Base-by-base conservation (phyloP, 495 filamentous ascomycete species). In the Massariosphaeria phaeospora region DNA sequence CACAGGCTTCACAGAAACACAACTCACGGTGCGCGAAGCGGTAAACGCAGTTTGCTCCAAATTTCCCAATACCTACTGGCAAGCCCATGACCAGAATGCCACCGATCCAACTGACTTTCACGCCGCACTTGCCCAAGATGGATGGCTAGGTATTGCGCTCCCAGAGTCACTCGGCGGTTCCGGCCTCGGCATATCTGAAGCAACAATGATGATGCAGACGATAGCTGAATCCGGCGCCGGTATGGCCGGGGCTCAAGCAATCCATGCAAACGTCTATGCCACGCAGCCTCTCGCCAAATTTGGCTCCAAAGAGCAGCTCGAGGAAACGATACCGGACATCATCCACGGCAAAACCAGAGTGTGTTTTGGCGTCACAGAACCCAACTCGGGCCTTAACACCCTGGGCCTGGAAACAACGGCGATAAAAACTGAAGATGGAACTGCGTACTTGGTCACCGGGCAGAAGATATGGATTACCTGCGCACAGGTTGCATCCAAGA, bases 391-490 rank as follows among this genome's bases (percentile, higher is more conserved):
- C 0, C 74, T 90, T 1, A 84, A 90, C 34, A 91, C 86, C 2
- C 71, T 88, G 12, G 78, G 81, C 49, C 73, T 90, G 9, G 76
- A 71, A 39, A 90, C 85, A 0, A 67, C 70, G 20, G 86, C 80
- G 69, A 63, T 68, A 67, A 10, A 53, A 47, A n/a, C n/a, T n/a
- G n/a, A n/a, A n/a, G 52, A 72, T 17, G 73, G 74, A 2, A 75
- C 79, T 23, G 69, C 67, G 17, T 90, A 87, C 69, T 71, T 67
- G 0, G 74, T 91, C 12, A 75, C 78, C 0, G 86, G 86, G 0
- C 86, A 89, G 65, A 90, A 90, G 73, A 89, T 89, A 58, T 73
- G 86, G 86, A 90, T 89, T 34, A 84, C 85, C 2, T 87, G 78
- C 49, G 87, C 86, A 3, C 84, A 90, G 65, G 83, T 88, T 6